Evolutionary conservation across 108 stramenopile species (phyloP).

Genomic region (Bacterosira constricta): DNA sequence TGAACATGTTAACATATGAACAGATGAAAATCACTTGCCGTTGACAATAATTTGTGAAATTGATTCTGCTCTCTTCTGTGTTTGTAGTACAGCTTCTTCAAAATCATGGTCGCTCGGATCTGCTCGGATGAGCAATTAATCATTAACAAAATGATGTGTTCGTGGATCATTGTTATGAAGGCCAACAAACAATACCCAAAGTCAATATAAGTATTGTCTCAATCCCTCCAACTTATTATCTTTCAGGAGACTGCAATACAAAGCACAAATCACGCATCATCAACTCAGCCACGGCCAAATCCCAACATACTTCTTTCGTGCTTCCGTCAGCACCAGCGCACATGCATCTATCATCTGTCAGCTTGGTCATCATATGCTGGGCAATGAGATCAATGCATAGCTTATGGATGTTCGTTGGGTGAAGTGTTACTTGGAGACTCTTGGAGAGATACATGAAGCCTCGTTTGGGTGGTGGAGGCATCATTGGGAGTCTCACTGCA

Average conservation of each 20-base stretch:
- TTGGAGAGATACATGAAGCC: conserved; percentile 68
- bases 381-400: conserved; percentile 72
- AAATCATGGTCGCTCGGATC: no score
- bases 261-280: conserved; percentile 78
- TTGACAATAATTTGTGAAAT: no score
- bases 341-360: conserved; percentile 81
- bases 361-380: conserved; percentile 66
- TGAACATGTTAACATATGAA: no score
- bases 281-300: conserved; percentile 82
- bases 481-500: conserved; percentile 45
- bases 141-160: no score
- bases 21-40: no score
- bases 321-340: conserved; percentile 73
- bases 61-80: no score
- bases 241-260: conserved; percentile 59
- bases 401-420: conserved; percentile 76
- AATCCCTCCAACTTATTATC: conserved; percentile 77
- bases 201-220: conserved; percentile 67
- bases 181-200: conserved; percentile 72
- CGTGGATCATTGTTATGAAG: no score
- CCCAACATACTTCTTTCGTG: conserved; percentile 75
- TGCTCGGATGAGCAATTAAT: no score
- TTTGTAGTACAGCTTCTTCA: no score
- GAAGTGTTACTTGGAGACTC: conserved; percentile 67
- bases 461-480: conserved; percentile 19